Percentiles rank a stretch among this genome's conserved stretches.
Conservation (phyloP, 805 yeast genomes). For the Saccharomycopsis guyanensis region DNA sequence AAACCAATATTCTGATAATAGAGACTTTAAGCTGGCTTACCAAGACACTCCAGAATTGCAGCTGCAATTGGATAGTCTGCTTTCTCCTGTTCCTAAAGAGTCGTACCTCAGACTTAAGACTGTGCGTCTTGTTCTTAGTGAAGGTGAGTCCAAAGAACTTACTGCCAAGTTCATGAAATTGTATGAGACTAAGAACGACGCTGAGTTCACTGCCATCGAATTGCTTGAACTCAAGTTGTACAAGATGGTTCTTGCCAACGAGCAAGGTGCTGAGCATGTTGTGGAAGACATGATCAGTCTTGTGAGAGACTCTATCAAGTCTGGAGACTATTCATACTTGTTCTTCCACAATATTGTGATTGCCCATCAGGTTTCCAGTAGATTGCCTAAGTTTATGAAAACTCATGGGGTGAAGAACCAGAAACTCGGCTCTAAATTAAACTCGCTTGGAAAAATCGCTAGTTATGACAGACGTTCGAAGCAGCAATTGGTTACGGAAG, state of each 20-base stretch:
- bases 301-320: not conserved
- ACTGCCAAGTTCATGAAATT: not conserved
- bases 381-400: not conserved
- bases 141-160: not conserved
- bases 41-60: not conserved
- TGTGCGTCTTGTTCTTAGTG: not conserved
- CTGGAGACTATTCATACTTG: not conserved
- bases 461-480: not conserved
- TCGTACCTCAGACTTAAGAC: not conserved
- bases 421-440: not conserved
- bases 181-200: not conserved
- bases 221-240: not conserved
- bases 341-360: not conserved
- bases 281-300: not conserved
- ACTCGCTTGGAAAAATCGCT: not conserved
- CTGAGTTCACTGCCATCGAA: not conserved
- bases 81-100: not conserved
- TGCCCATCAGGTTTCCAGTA: not conserved
- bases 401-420: not conserved
- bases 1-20: constrained; percentile 14
- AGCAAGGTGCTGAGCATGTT: not conserved
- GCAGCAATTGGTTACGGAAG: not conserved
- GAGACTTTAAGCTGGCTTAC: constrained; percentile 10
- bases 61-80: not conserved
- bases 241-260: not conserved